Evolutionary conservation across 164 flowering plant species (phyloP), one percentile per base, ranked within the genome.

Genomic region (Echeveria elegans): DNA sequence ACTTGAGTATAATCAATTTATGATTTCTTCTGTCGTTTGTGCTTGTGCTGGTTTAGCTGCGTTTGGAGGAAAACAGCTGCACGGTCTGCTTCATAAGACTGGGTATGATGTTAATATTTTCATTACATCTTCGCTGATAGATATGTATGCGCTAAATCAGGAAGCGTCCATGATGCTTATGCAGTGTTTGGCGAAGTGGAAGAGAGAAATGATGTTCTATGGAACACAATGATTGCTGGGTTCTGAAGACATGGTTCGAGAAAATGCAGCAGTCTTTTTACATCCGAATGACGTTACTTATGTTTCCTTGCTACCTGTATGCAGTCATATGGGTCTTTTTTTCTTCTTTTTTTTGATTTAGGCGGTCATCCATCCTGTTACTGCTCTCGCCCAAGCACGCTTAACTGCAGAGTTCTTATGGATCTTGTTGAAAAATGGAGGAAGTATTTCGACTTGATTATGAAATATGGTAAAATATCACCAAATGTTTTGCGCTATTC

Each of bases 101-200:
- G 95, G 96, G 56, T 80, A 83, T 71, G 72, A 60, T 65, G 70
- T 80, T 19, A 83, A 87, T 63, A 15, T 77, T 24, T 86, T 74
- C 66, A 82, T 87, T 48, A 73, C 77, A 28, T 83, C 93, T 58
- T 82, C 96, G 70, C 89, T 90, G n/a, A 66, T 85, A 34, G 95
- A 94, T 59, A 80, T 94, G 95, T 94, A 94, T 76, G 85, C 92
- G 85, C 92, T 0, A 91, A 85, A 78, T 88, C 92, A 50, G 92
- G 96, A 59, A 67, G 75, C 65, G 73, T 91, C 38, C 71, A 71
- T 65, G 88, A 91, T 65, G 87, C 97, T 50, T 84, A 85, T 61
- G 15, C 34, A 36, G 81, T 79, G 19, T 91, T 88, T 77, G 70
- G 78, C 15, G 67, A 61, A 64, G 70, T 71, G 8, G 77, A 79